Percentiles rank a stretch among this genome's conserved stretches.
phyloP scores from a whole-genome alignment of 2,329 filamentous ascomycete genomes.

The Fusarium citri region DNA sequence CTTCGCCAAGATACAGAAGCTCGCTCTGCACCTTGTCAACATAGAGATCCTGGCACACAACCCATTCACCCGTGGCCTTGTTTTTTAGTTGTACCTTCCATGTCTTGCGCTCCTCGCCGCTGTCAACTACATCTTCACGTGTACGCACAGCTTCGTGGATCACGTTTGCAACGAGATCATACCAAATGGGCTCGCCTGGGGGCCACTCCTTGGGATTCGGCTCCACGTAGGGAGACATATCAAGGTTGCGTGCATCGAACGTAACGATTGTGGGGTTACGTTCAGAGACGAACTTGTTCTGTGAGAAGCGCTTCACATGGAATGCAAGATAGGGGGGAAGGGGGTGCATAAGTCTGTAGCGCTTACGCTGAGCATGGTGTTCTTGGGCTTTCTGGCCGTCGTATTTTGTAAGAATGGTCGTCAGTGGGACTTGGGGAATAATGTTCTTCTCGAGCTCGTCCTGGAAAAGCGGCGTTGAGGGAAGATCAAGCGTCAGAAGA shows the following conservation, averaged over 20 bases:
- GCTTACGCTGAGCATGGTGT: constrained; percentile 85
- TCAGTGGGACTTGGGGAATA: constrained; percentile 90
- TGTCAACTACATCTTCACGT: constrained; percentile 87
- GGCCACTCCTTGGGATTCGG: constrained; percentile 79
- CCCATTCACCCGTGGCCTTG: constrained; percentile 85
- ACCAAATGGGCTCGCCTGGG: constrained; percentile 85
- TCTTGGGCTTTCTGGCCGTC: constrained; percentile 90
- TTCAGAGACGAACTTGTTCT: constrained; percentile 96
- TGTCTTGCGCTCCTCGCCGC: constrained; percentile 85
- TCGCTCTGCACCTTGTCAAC: constrained; percentile 91
- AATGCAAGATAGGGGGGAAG: constrained; percentile 91
- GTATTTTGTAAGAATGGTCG: constrained; percentile 88
- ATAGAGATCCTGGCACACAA: constrained; percentile 92
- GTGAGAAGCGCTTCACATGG: constrained; percentile 96
- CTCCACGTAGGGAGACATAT: constrained; percentile 92
- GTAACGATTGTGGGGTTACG: constrained; percentile 98
- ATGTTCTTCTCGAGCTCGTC: constrained; percentile 95
- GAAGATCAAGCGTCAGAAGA: constrained; percentile 92
- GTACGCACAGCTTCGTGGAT: constrained; percentile 85
- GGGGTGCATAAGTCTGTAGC: constrained; percentile 90
- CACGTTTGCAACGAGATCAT: constrained; percentile 96
- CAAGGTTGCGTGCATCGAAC: constrained; percentile 84
- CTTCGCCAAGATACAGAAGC: constrained; percentile 90
- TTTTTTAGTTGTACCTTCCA: constrained; percentile 95
- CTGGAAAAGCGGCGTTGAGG: constrained; percentile 92